Evolutionary conservation across 2,329 filamentous ascomycete genomes (phyloP), one percentile per base, ranked within the genome.

Genomic region (Cordyceps tenuipes): DNA sequence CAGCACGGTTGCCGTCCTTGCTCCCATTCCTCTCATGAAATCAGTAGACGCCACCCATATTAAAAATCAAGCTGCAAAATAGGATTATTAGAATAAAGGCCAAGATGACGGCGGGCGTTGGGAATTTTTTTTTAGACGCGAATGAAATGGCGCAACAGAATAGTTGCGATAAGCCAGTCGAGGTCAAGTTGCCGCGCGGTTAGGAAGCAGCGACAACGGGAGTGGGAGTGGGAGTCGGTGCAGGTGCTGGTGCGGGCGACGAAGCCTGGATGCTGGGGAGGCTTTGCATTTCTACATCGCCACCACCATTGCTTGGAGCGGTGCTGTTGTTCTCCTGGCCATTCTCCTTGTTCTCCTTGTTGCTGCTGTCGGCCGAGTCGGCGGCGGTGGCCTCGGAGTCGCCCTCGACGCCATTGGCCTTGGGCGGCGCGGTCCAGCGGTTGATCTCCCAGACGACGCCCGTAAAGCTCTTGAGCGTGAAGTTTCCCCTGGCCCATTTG

Each of bases 381-480:
- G 73, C 72, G 10, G 75, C 71, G 17, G 78, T 79, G 13, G 77
- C 78, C 52, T 80, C 79, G 0, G 76, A 70, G 26, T 72, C 69
- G 3, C 78, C 76, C 54, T 81, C 76, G 6, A 75, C 75, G 26
- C 72, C 70, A 19, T 41, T 57, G 29, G 79, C 74, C 71, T 82
- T 84, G n/a, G 80, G 76, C 36, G 88, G 88, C 39, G 90, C 88
- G 57, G 85, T 86, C 91, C 93, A 97, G 59, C 90, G 86, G 21
- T 86, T 82, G 51, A 96, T 81, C 64, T 88, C 84, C 91, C 92
- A 97, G 36, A 83, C 70, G 17, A 91, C 83, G 57, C 93, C 93
- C 1, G 93, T 97, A 72, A 97, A 97, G 73, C 88, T 96, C 80
- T 96, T 96, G 66, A 97, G 79, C 53, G 80, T 82, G 71, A 97